Percentiles rank a stretch among this genome's conserved stretches.
Evolutionary conservation across 2,329 filamentous ascomycete species (phyloP).

Genomic region (Cryphonectria nitschkei): DNA sequence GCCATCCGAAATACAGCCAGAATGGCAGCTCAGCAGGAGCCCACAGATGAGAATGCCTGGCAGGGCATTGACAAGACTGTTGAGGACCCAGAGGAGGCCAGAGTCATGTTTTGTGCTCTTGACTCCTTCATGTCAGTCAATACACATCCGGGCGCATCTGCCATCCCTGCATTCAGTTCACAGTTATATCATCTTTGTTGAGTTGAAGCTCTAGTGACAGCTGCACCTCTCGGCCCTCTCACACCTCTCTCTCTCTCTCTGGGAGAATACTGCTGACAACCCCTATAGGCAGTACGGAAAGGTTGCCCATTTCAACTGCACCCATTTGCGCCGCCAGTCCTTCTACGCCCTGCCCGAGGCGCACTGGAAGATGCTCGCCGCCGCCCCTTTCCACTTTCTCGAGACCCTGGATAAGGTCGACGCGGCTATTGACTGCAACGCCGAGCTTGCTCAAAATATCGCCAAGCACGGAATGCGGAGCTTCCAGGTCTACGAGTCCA

Average conservation of each 20-base stretch:
- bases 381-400: constrained; percentile 80
- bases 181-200: neutral
- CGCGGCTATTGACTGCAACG: constrained; percentile 86
- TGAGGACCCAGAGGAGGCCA: constrained; percentile 77
- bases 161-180: neutral
- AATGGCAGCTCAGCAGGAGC: constrained; percentile 8
- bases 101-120: constrained; percentile 78
- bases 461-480: constrained; percentile 69
- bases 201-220: neutral
- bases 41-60: constrained; percentile 52
- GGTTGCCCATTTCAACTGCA: constrained; percentile 85
- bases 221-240: neutral
- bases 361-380: constrained; percentile 83
- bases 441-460: constrained; percentile 79
- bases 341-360: constrained; percentile 87
- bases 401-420: constrained; percentile 80
- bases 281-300: constrained; percentile 76
- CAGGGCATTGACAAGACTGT: constrained; percentile 66
- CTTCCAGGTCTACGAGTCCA: constrained; percentile 56
- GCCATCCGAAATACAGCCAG: neutral
- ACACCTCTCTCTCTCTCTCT: neutral
- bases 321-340: constrained; percentile 84
- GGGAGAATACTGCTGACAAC: constrained; percentile 21
- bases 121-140: constrained; percentile 84
- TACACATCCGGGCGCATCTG: constrained; percentile 17